Conservation (phyloP, 2,329 filamentous ascomycete genomes). For the Colletotrichum orchidophilum region DNA sequence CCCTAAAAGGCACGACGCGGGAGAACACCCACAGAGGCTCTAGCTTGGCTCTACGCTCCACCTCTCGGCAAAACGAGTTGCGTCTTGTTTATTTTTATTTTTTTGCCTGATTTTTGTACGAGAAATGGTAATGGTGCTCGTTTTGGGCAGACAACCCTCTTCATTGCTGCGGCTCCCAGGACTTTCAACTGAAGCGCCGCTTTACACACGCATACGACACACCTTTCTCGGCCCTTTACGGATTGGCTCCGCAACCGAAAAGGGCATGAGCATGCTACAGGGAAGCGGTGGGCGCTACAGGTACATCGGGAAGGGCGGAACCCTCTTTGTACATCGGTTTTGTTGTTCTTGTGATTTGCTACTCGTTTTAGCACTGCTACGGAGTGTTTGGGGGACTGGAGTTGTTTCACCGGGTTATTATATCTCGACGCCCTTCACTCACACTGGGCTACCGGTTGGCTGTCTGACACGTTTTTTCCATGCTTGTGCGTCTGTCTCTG, state of each 20-base stretch:
- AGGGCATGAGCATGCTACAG: constrained; percentile 4
- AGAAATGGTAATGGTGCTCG: constrained; percentile 27
- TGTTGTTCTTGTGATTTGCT: not conserved
- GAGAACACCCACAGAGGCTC: constrained; percentile 8
- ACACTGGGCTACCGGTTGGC: not conserved
- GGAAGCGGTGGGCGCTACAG: constrained; percentile 27
- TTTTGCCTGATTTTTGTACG: constrained; percentile 4
- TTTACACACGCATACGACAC: not conserved
- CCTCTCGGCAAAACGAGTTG: constrained; percentile 26
- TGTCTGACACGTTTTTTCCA: not conserved
- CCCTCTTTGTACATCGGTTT: constrained; percentile 19
- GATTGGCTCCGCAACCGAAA: constrained; percentile 28
- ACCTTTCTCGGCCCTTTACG: not conserved
- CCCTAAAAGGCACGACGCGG: constrained; percentile 16
- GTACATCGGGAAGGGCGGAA: not conserved
- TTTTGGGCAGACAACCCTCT: constrained; percentile 2
- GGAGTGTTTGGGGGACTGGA: not conserved
- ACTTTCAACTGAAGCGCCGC: not conserved
- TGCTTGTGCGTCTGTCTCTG: not conserved
- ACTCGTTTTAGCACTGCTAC: not conserved
- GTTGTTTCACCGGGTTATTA: not conserved
- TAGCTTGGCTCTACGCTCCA: constrained; percentile 16
- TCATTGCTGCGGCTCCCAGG: not conserved
- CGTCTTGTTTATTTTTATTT: constrained; percentile 28
- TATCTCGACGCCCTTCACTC: constrained; percentile 1